Evolutionary conservation across 768 basidiomycete species (phyloP).

Genomic region (Paxillus rubicundulus): DNA sequence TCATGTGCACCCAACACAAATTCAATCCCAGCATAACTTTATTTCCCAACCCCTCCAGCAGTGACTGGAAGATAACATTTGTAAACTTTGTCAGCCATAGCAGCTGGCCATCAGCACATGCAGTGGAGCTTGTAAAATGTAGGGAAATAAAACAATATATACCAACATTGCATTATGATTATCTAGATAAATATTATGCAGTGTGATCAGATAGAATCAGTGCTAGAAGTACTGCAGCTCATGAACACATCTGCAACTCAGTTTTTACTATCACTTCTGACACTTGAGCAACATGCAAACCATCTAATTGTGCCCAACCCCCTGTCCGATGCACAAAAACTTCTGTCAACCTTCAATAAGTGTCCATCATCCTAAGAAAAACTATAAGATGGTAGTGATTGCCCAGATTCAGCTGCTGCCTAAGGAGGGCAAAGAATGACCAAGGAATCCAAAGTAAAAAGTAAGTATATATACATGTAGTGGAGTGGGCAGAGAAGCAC

Average conservation of each 20-base stretch:
- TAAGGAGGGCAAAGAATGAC: too few species aligned
- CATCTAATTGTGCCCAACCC: not conserved
- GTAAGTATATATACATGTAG: too few species aligned
- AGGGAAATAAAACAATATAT: not conserved
- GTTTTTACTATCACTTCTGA: not conserved
- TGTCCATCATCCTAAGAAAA: not conserved
- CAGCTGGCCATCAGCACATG: not conserved
- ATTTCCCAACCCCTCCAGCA: not conserved
- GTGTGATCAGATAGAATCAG: not conserved
- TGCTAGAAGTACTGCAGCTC: not conserved
- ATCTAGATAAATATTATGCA: not conserved
- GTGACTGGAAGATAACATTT: too few species aligned
- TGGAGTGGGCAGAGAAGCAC: too few species aligned
- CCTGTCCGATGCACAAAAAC: not conserved
- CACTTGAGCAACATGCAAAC: not conserved
- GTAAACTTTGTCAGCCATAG: too few species aligned
- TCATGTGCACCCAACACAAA: too few species aligned
- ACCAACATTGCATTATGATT: not conserved
- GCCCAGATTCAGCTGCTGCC: too few species aligned
- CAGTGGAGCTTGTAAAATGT: not conserved
- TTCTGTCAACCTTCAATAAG: not conserved
- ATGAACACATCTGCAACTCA: not conserved
- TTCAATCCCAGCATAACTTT: not conserved
- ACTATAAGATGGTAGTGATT: too few species aligned
- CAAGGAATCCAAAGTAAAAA: too few species aligned